Base-by-base conservation (phyloP, 805 yeast species). In the Maudiozyma bulderi region DNA sequence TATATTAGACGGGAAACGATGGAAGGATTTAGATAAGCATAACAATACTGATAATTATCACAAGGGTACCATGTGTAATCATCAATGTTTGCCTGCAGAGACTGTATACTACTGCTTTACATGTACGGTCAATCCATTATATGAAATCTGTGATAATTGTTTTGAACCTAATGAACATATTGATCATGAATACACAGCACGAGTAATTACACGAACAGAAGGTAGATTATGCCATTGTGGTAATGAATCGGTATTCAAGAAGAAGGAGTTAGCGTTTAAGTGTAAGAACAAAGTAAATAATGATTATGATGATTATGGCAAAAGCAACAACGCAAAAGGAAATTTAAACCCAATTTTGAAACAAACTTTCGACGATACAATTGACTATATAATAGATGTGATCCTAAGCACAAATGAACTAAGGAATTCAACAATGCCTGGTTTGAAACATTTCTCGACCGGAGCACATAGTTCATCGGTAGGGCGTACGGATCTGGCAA, bases 101-200 rank as follows among this genome's bases (percentile, higher is more conserved):
- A 58, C 58, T 1, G 64, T 65, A 10, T 65, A 57, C 46, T 62
- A 60, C 46, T 65, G 69, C 44, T 60, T 62, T 26, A 62, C 66
- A 26, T 65, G 69, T 44, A 58, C 64, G 2, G 56, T 53, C 29
- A 61, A 63, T 43, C 67, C 64, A 11, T 48, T 60, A 26, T 60
- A 58, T 54, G 73, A 57, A 53, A 56, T 90, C 8, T 90, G 98
- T 62, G 74, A 81, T 9, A 70, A 75, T 50, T 90, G 98, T 62
- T 90, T 73, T 66, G 78, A 81, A 45, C 78, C 81, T 2, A 79
- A 77, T 4, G 73, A 76, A 48, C 98, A 90, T 65, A 60, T 61
- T 35, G 91, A 80, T 43, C 98, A 90, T 63, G 43, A 52, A 3
- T 65, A 57, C 43, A 56, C 58, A 6, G 59, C 61, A 1, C 58